Conservation (phyloP, 305 asterid species). For the Fraxinus velutina region DNA sequence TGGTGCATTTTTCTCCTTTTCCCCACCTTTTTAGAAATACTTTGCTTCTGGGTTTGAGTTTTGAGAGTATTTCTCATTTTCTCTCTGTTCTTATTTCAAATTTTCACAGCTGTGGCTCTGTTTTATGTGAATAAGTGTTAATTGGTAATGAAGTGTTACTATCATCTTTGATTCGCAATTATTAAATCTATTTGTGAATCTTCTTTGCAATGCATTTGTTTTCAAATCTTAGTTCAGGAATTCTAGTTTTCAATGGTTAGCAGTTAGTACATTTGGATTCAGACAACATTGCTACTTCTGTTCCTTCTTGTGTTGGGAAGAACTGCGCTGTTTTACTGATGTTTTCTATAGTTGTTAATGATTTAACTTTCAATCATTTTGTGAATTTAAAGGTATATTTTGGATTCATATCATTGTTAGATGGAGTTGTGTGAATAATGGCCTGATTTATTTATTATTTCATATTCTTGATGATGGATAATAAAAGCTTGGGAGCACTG, state of each 20-base stretch:
- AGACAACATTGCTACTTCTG: neutral
- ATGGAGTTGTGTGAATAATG: constrained; percentile 1
- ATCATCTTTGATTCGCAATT: constrained; percentile 2
- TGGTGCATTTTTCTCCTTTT: constrained; percentile 16
- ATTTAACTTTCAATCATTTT: neutral
- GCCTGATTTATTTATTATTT: neutral
- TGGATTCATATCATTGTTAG: neutral
- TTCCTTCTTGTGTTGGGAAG: neutral
- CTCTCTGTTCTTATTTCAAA: constrained; percentile 1
- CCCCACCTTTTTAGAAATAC: neutral
- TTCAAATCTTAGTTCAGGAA: neutral
- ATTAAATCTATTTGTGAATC: neutral
- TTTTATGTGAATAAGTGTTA: constrained; percentile 9
- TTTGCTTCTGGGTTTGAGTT: constrained; percentile 25
- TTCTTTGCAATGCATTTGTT: constrained; percentile 9
- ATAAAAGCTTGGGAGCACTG: neutral
- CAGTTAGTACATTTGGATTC: neutral
- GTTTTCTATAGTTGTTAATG: neutral
- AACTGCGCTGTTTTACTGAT: neutral
- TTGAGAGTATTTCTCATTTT: constrained; percentile 12
- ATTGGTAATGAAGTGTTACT: constrained; percentile 18
- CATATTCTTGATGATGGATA: neutral
- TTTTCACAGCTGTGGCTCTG: constrained; percentile 6
- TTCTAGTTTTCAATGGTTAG: neutral
- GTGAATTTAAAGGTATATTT: constrained; percentile 18